phyloP scores from a whole-genome alignment of 2,329 filamentous ascomycete genomes.

The Blumeria graminis region DNA sequence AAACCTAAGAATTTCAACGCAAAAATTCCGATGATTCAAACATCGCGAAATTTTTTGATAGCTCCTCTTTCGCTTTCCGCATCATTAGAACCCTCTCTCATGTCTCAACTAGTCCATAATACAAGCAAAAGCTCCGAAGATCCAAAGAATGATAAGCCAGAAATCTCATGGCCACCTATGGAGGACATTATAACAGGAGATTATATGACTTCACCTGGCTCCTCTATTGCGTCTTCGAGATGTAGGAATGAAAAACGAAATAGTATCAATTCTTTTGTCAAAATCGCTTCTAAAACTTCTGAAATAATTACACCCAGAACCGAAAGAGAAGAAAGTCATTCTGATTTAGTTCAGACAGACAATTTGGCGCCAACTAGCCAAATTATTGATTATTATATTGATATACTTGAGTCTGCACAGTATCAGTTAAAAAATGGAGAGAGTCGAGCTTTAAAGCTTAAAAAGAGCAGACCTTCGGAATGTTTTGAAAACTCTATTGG shows the following conservation, averaged over 20 bases:
- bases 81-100: constrained; percentile 37
- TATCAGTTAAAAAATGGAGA: constrained; percentile 19
- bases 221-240: constrained; percentile 27
- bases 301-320: too few species aligned
- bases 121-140: too few species aligned
- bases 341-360: too few species aligned
- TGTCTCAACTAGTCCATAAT: too few species aligned
- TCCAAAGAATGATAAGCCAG: constrained; percentile 32
- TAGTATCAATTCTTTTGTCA: constrained; percentile 22
- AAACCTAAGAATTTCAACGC: too few species aligned
- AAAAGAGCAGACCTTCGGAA: too few species aligned
- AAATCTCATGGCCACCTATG: constrained; percentile 32
- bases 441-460: too few species aligned
- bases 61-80: constrained; percentile 38
- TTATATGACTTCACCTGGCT: constrained; percentile 29
- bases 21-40: constrained; percentile 32
- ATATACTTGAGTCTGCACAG: constrained; percentile 57
- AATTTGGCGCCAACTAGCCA: constrained; percentile 20
- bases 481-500: too few species aligned
- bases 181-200: constrained; percentile 26
- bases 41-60: constrained; percentile 15
- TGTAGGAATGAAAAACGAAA: constrained; percentile 21
- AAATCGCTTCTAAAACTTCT: constrained; percentile 21
- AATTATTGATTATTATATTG: constrained; percentile 65
- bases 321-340: too few species aligned